Evolutionary conservation across 1,284 basidiomycete species (phyloP), one percentile per base, ranked within the genome.

Genomic region (Agroathelia rolfsii): DNA sequence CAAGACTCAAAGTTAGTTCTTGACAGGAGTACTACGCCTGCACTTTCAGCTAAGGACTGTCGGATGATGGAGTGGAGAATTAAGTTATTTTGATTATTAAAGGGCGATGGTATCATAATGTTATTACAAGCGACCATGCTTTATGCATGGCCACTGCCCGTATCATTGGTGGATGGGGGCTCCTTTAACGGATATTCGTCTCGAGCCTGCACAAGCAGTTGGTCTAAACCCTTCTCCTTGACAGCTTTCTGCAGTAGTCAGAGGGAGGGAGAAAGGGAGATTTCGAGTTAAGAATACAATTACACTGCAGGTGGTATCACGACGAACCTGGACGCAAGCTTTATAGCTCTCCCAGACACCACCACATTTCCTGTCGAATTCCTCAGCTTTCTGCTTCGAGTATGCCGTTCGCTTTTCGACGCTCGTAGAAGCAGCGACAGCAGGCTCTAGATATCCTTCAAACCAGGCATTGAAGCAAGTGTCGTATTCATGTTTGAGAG

Each of bases 381-480:
- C 80, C 28, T 79, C 76, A 6, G 83, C 85, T 54, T 76, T 82
- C 38, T 61, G 51, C 36, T 56, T 63, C 21, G 60, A 55, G 44
- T 62, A 61, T 41, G 55, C 54, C 46, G 64, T 38, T 52, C 64
- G 58, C 39, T 54, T 47, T 29, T 56, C 59, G 59, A 43, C 8
- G 52, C 51, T 42, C 44, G 57, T 28, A 45, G 58, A 28, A 49
- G 46, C 41, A 16, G 54, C 58, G 6, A 81, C 62, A 7, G 76
- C 72, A 8, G 87, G 87, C 49, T 88, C 82, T 20, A 96, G 74
- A 52, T 95, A 96, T 14, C 86, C 86, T 52, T 92, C 88, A 49
- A 96, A 92, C 93, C 92, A 96, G 5, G 80, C 74, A 51, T 95
- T 94, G 64, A 96, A 96, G 64, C 93, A 96, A 0, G 80, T 62